Evolutionary conservation across 345 rosid genomes (phyloP).

Genomic region (Eucalyptus coolabah): DNA sequence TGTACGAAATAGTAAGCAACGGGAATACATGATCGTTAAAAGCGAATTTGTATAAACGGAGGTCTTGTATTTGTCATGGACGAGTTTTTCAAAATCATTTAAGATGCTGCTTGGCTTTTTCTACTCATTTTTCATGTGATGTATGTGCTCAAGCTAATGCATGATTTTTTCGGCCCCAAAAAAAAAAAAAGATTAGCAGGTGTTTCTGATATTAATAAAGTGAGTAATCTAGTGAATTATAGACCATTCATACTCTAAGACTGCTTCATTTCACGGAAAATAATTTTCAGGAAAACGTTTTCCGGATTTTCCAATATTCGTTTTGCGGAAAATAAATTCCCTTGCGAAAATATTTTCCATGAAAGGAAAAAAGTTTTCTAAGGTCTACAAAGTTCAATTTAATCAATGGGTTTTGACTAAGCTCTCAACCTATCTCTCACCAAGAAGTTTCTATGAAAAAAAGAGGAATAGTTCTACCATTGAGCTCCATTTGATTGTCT

Average conservation of each 20-base stretch:
- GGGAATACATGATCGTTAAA: not conserved
- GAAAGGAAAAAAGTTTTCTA: too few relatives aligned
- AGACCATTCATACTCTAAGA: not conserved
- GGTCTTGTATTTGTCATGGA: not conserved
- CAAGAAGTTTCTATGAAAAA: not conserved
- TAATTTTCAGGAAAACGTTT: too few relatives aligned
- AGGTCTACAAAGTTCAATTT: not conserved
- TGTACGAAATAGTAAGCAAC: not conserved
- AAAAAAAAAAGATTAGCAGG: not conserved
- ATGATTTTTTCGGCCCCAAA: not conserved
- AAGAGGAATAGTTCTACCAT: not conserved
- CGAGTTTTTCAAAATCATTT: not conserved
- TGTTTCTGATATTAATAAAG: not conserved
- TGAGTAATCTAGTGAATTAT: not conserved
- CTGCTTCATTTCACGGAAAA: too few relatives aligned
- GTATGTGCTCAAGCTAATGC: not conserved
- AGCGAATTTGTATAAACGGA: not conserved
- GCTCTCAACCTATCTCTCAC: not conserved
- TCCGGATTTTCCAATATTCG: fast-evolving
- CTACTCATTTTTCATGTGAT: not conserved
- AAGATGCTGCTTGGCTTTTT: not conserved
- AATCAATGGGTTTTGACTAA: not conserved
- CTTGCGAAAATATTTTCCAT: too few relatives aligned
- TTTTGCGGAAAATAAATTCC: too few relatives aligned
- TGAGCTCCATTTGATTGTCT: not conserved